Percentiles rank a stretch among this genome's conserved stretches.
Conservation (phyloP, 176 grass and related monocot genomes). For the Triticum monococcum region DNA sequence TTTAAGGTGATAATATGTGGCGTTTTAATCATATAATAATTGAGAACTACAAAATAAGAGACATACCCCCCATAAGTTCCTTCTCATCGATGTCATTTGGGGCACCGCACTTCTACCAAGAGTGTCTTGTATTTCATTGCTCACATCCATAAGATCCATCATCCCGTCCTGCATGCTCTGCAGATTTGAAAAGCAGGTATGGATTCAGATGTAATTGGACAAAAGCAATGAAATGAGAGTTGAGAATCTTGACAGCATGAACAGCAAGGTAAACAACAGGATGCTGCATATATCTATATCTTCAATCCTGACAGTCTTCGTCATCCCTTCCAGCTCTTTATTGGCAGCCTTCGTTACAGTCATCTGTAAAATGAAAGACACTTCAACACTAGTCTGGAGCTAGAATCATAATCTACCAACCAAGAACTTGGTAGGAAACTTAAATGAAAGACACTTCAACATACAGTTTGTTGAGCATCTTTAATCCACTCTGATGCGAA, state of each 20-base stretch:
- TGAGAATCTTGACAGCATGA: neutral
- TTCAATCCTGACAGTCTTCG: slow-evolving; percentile 88
- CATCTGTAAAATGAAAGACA: slow-evolving; percentile 42
- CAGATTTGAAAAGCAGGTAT: neutral
- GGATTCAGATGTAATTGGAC: slow-evolving; percentile 15
- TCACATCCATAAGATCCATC: neutral
- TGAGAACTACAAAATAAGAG: neutral
- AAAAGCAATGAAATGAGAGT: neutral
- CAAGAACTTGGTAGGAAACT: no score
- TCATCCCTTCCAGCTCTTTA: slow-evolving; percentile 95
- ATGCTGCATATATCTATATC: slow-evolving; percentile 64
- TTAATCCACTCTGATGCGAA: no score
- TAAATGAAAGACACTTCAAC: no score
- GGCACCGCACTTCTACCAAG: no score
- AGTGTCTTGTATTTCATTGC: no score
- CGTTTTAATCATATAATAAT: neutral
- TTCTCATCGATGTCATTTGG: no score
- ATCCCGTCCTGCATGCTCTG: slow-evolving; percentile 93
- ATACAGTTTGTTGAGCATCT: no score
- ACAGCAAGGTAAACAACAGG: no score
- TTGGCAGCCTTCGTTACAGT: slow-evolving; percentile 88
- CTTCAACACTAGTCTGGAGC: no score
- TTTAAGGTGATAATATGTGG: no score
- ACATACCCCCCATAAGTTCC: slow-evolving; percentile 58
- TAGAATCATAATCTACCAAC: no score